These are phyloP conservation scores for Amylostereum areolatum DNA, from an alignment of 1,284 basidiomycete species.

Conservation along the genomic window DNA sequence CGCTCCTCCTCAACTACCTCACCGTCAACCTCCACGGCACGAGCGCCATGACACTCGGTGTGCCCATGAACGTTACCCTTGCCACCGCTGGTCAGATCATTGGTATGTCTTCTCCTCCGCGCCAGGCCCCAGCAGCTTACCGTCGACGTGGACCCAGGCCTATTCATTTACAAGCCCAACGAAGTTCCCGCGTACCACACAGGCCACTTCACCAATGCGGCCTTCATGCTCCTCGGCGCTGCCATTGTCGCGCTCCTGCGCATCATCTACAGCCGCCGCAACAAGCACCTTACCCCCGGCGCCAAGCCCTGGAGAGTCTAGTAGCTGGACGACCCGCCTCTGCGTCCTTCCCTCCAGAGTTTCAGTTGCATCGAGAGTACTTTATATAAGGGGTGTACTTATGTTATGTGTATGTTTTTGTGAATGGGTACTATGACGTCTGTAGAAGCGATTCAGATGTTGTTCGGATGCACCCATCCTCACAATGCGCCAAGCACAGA, in stretches of 20 bases:
- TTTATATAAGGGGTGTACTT: too few relatives aligned
- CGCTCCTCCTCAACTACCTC: conserved; percentile 32
- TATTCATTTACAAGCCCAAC: conserved; percentile 31
- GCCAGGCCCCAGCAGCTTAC: background rate
- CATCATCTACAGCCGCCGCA: conserved; percentile 16
- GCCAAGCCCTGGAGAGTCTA: conserved; percentile 16
- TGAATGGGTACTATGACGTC: too few relatives aligned
- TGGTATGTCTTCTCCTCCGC: conserved; percentile 8
- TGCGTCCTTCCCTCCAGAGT: too few relatives aligned
- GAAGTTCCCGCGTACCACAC: conserved; percentile 29
- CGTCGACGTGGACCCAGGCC: conserved; percentile 15
- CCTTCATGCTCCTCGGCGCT: conserved; percentile 21
- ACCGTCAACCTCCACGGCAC: conserved; percentile 29
- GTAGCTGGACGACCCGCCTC: background rate
- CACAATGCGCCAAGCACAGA: too few relatives aligned
- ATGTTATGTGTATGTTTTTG: too few relatives aligned
- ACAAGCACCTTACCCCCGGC: conserved; percentile 9
- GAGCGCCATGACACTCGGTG: conserved; percentile 26
- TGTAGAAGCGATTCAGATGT: too few relatives aligned
- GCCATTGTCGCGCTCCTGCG: conserved; percentile 15
- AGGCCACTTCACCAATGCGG: conserved; percentile 31
- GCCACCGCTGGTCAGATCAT: conserved; percentile 32
- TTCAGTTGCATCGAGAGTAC: too few relatives aligned
- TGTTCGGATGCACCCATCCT: too few relatives aligned
- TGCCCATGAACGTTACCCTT: conserved; percentile 31